A percentile compares a stretch with the other conserved stretches of the same genome.
Conservation (phyloP, 2,329 filamentous ascomycete species). For the Diaporthe sp. region DNA sequence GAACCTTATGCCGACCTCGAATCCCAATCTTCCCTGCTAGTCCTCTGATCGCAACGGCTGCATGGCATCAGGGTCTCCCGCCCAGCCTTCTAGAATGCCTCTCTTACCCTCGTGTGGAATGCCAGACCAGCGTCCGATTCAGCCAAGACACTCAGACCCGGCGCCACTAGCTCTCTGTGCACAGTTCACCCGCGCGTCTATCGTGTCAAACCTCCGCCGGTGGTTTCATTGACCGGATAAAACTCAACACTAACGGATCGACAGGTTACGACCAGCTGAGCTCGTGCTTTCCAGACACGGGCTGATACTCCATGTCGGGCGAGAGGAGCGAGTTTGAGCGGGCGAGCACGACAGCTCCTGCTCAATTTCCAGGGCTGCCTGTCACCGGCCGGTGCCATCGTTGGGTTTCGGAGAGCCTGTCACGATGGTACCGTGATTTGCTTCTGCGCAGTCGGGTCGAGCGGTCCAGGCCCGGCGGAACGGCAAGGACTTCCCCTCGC, state of each 20-base stretch:
- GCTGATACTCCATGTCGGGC: background rate
- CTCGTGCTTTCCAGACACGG: background rate
- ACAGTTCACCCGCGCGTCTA: background rate
- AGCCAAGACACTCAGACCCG: background rate
- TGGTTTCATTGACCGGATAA: background rate
- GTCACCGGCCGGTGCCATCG: background rate
- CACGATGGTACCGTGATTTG: background rate
- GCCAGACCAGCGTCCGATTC: conserved; percentile 1
- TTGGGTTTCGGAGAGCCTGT: background rate
- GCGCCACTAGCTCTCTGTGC: conserved; percentile 2
- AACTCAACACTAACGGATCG: conserved; percentile 11
- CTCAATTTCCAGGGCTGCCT: background rate
- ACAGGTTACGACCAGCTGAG: background rate
- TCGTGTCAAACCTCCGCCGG: background rate
- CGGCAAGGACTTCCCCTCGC: background rate
- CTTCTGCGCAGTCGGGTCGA: background rate
- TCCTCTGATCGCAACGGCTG: background rate
- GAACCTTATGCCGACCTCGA: conserved; percentile 29
- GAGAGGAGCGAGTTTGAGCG: background rate
- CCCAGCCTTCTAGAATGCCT: conserved; percentile 7
- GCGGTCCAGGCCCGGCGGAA: background rate
- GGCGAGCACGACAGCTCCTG: background rate
- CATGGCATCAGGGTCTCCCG: conserved; percentile 1
- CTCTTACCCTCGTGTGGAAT: background rate
- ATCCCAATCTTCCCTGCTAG: background rate